A percentile compares a stretch with the other conserved stretches of the same genome.
Conservation (phyloP, 805 yeast species). For the Wickerhamiella brachini region DNA sequence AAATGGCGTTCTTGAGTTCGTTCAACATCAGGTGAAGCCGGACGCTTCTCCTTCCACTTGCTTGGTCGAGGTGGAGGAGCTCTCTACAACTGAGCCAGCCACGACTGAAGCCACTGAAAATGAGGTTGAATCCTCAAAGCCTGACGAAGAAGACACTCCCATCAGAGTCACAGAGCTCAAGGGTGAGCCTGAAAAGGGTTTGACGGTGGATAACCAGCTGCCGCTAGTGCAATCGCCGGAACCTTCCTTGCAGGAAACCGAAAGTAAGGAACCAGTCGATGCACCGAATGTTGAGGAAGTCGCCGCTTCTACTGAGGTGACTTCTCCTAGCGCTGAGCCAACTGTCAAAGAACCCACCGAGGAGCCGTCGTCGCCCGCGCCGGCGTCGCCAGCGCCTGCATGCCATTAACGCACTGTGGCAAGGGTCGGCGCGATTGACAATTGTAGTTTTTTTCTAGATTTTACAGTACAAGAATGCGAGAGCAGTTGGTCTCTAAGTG, state of each 20-base stretch:
- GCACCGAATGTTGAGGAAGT: background rate
- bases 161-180: background rate
- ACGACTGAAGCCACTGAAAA: background rate
- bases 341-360: background rate
- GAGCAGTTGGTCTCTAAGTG: too few relatives aligned
- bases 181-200: background rate
- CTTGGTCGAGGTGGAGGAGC: constrained; percentile 13
- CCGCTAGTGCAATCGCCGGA: background rate
- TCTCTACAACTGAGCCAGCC: background rate
- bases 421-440: too few relatives aligned
- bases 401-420: too few relatives aligned
- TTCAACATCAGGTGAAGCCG: constrained; percentile 39
- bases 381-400: too few relatives aligned
- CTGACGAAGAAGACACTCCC: background rate
- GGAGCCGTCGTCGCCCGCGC: background rate
- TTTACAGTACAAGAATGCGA: too few relatives aligned
- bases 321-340: background rate
- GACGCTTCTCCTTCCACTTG: constrained; percentile 22
- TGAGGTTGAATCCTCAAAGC: too few relatives aligned
- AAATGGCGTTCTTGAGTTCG: constrained; percentile 52
- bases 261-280: background rate
- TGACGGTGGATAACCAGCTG: background rate
- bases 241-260: background rate
- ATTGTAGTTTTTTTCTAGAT: too few relatives aligned
- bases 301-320: background rate